Conservation (phyloP, 2,329 filamentous ascomycete species). For the Bisporella sp. region DNA sequence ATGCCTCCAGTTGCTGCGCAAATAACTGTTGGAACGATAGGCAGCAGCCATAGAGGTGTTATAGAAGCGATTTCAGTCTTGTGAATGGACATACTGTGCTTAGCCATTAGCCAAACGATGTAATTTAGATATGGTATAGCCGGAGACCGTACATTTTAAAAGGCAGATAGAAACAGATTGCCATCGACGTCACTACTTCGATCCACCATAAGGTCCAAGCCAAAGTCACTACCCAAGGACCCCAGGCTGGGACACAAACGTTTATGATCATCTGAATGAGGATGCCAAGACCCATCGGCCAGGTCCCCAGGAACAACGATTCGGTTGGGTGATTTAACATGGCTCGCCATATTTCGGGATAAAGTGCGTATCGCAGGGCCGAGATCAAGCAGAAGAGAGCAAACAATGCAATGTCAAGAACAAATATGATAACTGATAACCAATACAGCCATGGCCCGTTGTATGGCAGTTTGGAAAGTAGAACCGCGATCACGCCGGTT, state of each 20-base stretch:
- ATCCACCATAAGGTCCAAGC: conserved; percentile 53
- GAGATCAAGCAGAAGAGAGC: conserved; percentile 44
- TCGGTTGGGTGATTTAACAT: conserved; percentile 62
- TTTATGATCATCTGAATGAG: conserved; percentile 57
- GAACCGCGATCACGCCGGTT: conserved; percentile 56
- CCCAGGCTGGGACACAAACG: conserved; percentile 52
- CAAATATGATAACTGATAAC: conserved; percentile 52
- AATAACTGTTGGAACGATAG: conserved; percentile 59
- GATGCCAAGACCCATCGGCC: conserved; percentile 61
- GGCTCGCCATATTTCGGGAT: conserved; percentile 55
- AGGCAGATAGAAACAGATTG: conserved; percentile 44
- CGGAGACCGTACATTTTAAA: conserved; percentile 40
- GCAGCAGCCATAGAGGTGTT: conserved; percentile 56
- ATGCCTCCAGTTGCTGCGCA: conserved; percentile 55
- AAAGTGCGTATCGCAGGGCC: conserved; percentile 52
- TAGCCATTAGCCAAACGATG: background rate
- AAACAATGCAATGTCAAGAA: conserved; percentile 52
- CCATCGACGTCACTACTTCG: conserved; percentile 42
- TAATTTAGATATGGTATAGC: background rate
- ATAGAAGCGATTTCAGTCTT: conserved; percentile 41
- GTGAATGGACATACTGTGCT: conserved; percentile 15
- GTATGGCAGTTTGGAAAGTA: conserved; percentile 55
- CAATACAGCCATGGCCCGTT: conserved; percentile 48
- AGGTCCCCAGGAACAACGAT: conserved; percentile 55
- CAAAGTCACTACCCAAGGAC: conserved; percentile 38